phyloP scores from a whole-genome alignment of 768 basidiomycete species.

The Porpolomopsis calyptriformis region DNA sequence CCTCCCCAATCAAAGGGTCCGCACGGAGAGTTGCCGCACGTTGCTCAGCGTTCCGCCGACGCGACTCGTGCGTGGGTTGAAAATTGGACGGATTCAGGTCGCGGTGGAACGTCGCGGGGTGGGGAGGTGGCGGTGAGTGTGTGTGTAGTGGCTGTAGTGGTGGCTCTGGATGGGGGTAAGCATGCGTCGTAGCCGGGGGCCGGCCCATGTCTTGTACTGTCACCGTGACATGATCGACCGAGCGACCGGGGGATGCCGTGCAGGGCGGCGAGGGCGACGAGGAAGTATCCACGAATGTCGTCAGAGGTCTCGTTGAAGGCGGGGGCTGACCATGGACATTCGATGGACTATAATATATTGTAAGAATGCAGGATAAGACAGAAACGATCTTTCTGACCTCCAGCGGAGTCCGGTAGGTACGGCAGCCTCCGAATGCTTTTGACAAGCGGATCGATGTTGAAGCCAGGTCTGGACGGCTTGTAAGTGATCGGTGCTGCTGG shows the following conservation, averaged over 20 bases:
- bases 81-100: conserved; percentile 50
- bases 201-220: not conserved
- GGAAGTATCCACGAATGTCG: not conserved
- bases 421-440: no score
- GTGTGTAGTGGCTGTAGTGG: conserved; percentile 6
- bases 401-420: not conserved
- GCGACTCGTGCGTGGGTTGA: conserved; percentile 51
- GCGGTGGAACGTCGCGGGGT: conserved; percentile 32
- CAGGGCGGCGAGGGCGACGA: not conserved
- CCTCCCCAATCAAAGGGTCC: conserved; percentile 53
- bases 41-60: conserved; percentile 69
- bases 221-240: not conserved
- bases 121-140: conserved; percentile 7
- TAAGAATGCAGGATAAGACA: no score
- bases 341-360: no score
- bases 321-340: not conserved
- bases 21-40: conserved; percentile 60
- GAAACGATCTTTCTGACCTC: no score
- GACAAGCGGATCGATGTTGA: conserved; percentile 48
- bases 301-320: not conserved
- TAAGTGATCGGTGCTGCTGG: conserved; percentile 49
- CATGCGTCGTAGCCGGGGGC: not conserved
- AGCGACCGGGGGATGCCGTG: not conserved
- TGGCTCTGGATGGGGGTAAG: conserved; percentile 9
- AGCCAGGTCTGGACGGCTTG: conserved; percentile 57